Evolutionary conservation across 2,329 filamentous ascomycete genomes (phyloP), one percentile per base, ranked within the genome.

Genomic region (Albifimbria verrucaria): DNA sequence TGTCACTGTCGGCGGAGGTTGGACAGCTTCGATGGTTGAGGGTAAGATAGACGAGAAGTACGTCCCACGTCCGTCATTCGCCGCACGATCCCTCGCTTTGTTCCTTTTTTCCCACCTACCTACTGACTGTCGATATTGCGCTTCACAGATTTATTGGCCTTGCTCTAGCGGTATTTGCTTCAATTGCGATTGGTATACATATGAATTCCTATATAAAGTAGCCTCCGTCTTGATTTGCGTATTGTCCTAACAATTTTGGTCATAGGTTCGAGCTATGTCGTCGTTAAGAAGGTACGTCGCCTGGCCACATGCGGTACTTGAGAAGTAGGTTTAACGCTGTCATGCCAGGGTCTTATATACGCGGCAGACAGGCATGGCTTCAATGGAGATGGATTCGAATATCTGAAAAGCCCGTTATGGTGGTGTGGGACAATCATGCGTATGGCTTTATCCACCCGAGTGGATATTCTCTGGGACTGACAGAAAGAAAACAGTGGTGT

Each of bases 331-430:
- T 32, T 32, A 15, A 32, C 26, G 15, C 7, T 11, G 39, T 21
- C n/a, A 17, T 20, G 20, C n/a, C 63, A 93, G 88, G 93, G 93
- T 60, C 81, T 99, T 62, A 91, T 92, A 71, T 89, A 96, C 72
- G 90, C 92, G 58, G 90, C 90, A 67, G 88, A 96, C 72, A 83
- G 86, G 63, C 92, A 97, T 75, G 95, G 94, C 47, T 99, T 97
- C 68, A 92, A 97, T 69, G 94, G 95, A 62, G 94, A 97, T 64
- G 94, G 94, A 53, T 99, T 90, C 71, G 87, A 91, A 68, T 99
- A 99, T 72, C 74, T 99, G 53, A 90, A 87, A 69, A 97, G 90
- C 69, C 92, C 93, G 17, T 80, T 93, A 63, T 99, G 94, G 94
- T 99, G 94, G 94, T 90, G 84, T 54, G 94, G 94, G 60, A 97